A percentile compares a stretch with the other conserved stretches of the same genome.
These are phyloP conservation scores for Acacia confusa DNA, from an alignment of 306 rosid species.

Conservation along the genomic window DNA sequence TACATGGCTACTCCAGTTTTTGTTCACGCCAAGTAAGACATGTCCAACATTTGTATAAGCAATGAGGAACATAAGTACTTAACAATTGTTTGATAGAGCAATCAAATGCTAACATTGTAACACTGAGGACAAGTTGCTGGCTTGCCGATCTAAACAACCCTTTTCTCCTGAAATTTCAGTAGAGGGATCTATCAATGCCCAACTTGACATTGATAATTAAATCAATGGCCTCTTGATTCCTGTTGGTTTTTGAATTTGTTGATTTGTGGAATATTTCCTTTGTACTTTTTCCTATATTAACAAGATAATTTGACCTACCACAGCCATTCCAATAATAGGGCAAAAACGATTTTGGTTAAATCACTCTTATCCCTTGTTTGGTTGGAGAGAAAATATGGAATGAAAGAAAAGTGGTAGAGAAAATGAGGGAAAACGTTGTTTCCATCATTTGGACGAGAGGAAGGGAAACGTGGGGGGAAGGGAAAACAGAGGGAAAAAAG, in stretches of 20 bases:
- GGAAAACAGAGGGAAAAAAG: too few species aligned
- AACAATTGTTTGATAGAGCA: neutral
- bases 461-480: too few species aligned
- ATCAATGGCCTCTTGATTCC: neutral
- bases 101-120: neutral
- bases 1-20: slow-evolving; percentile 78
- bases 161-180: neutral
- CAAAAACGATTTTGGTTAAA: too few species aligned
- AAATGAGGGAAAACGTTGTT: too few species aligned
- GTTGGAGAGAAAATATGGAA: too few species aligned
- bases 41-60: neutral
- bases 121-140: neutral
- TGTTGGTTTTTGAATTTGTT: neutral
- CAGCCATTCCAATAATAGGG: too few species aligned
- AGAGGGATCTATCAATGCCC: neutral
- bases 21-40: slow-evolving; percentile 77
- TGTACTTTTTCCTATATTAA: neutral
- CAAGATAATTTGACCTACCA: too few species aligned
- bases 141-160: too few species aligned
- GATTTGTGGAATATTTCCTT: neutral
- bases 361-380: too few species aligned
- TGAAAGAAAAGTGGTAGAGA: too few species aligned
- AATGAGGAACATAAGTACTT: neutral
- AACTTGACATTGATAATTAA: neutral
- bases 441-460: too few species aligned